These are phyloP conservation scores for Neurospora sp. DNA, from an alignment of 2,329 filamentous ascomycete genomes.

Conservation along the genomic window DNA sequence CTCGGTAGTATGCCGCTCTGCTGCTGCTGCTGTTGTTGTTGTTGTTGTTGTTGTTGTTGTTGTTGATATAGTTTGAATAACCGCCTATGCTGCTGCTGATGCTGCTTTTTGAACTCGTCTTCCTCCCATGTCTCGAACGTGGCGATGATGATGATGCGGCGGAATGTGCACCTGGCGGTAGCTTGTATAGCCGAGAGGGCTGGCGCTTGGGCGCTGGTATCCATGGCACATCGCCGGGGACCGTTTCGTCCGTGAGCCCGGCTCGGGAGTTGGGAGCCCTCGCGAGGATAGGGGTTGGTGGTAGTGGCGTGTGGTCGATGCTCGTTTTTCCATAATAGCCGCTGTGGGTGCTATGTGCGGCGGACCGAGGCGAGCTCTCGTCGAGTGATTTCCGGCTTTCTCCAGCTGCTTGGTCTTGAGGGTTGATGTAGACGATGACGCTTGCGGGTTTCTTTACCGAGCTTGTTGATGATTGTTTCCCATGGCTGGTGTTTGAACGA, in stretches of 20 bases:
- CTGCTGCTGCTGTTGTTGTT: neutral
- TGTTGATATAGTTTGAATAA: slow-evolving; percentile 4
- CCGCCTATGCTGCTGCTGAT: slow-evolving; percentile 33
- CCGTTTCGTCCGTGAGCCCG: slow-evolving; percentile 51
- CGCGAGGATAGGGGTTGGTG: slow-evolving; percentile 43
- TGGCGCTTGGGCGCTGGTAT: slow-evolving; percentile 42
- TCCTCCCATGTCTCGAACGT: slow-evolving; percentile 26
- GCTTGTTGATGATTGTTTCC: slow-evolving; percentile 26
- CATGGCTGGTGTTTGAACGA: slow-evolving; percentile 20
- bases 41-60: neutral
- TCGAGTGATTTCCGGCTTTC: slow-evolving; percentile 21
- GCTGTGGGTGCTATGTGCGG: slow-evolving; percentile 5
- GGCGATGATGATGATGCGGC: neutral
- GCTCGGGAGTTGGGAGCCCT: slow-evolving; percentile 52
- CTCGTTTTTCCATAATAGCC: slow-evolving; percentile 16
- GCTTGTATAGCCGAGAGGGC: slow-evolving; percentile 44
- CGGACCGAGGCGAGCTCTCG: slow-evolving; percentile 15
- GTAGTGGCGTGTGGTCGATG: slow-evolving; percentile 26
- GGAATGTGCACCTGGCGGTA: slow-evolving; percentile 23
- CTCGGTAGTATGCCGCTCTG: neutral
- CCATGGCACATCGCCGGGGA: slow-evolving; percentile 53
- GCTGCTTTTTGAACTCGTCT: slow-evolving; percentile 38
- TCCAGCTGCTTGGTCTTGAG: slow-evolving; percentile 14
- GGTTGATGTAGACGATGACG: slow-evolving; percentile 40
- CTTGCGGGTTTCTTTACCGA: slow-evolving; percentile 37